A percentile compares a stretch with the other conserved stretches of the same genome.
These are phyloP conservation scores for Cyberlindnera xylosilytica DNA, from an alignment of 805 yeast species.

Conservation along the genomic window DNA sequence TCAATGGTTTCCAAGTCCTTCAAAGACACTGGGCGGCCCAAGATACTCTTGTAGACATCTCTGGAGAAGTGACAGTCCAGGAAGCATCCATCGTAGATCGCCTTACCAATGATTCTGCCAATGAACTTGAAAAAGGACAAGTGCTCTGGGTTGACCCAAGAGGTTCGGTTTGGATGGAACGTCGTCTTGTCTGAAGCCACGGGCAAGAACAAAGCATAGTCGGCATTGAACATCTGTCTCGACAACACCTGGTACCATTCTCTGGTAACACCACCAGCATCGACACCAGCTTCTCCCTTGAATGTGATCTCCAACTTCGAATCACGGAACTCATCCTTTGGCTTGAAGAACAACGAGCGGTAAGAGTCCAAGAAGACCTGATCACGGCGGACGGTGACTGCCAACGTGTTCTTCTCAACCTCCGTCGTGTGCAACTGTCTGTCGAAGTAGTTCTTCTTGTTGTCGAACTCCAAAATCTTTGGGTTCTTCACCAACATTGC, in stretches of 20 bases:
- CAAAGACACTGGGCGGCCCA: slow-evolving; percentile 76
- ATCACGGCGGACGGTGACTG: slow-evolving; percentile 75
- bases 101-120: slow-evolving; percentile 93
- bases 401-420: slow-evolving; percentile 42
- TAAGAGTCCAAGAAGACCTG: slow-evolving; percentile 92
- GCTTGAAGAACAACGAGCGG: slow-evolving; percentile 73
- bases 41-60: slow-evolving; percentile 85
- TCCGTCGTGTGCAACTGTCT: slow-evolving; percentile 59
- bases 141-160: slow-evolving; percentile 92
- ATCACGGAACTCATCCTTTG: slow-evolving; percentile 67
- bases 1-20: slow-evolving; percentile 95
- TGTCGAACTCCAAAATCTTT: slow-evolving; percentile 88
- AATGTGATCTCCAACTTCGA: slow-evolving; percentile 78
- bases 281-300: slow-evolving; percentile 93
- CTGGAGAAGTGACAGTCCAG: slow-evolving; percentile 94
- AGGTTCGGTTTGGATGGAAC: slow-evolving; percentile 91
- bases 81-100: slow-evolving; percentile 80
- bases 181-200: slow-evolving; percentile 91
- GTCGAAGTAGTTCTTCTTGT: slow-evolving; percentile 82
- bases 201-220: slow-evolving; percentile 87
- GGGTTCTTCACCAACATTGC: slow-evolving; percentile 86
- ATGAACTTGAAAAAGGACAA: slow-evolving; percentile 89
- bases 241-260: slow-evolving; percentile 97
- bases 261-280: slow-evolving; percentile 96
- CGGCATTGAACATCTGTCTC: slow-evolving; percentile 94